Base-by-base conservation (phyloP, 768 basidiomycete genomes). In the Suillus sp. region DNA sequence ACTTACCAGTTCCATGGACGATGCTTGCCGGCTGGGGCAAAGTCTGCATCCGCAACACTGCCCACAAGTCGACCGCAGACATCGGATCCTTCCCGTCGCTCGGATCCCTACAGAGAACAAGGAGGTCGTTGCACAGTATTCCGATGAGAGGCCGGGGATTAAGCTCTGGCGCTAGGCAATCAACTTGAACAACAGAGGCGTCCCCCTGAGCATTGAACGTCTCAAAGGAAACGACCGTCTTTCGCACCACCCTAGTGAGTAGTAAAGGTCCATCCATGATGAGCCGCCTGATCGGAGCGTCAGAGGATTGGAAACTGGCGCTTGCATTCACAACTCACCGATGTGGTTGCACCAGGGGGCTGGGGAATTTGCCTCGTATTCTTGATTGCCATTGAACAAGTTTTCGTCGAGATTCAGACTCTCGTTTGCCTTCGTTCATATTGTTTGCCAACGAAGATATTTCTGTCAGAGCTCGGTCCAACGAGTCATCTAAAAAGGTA, bases 381-480 rank as follows among this genome's bases (percentile, higher is more conserved):
- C 93, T 84, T 40, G 88, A 71, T 77, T 95, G 94, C 93, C 92
- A 95, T 71, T 91, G 87, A 20, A 98, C 92, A 30, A 99, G 86
- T 71, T 94, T 92, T 53, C 89, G 84, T 25, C 97, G 84, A 1
- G 93, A 95, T 77, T 99, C 97, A 2, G 94, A 85, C 68, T 98
- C 96, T 2, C 97, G 87, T 75, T 98, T 99, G 66, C 95, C 94
- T 78, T 99, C 97, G 75, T 99, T 99, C 93, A 99, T 97, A 70
- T 92, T 92, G 57, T 87, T 93, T 3, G 97, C 95, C 57, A 99
- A 78, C 14, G 86, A 86, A 1, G 95, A 86, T 67, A 99, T 97
- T 77, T 96, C 93, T 22, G 86, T 80, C 50, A 97, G 76, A 7
- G 96, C 96, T 62, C 86, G 87, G 67, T 94, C 93, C 60, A 99